These are phyloP conservation scores for Serendipita sp. DNA, from an alignment of 768 basidiomycete species.

Conservation along the genomic window DNA sequence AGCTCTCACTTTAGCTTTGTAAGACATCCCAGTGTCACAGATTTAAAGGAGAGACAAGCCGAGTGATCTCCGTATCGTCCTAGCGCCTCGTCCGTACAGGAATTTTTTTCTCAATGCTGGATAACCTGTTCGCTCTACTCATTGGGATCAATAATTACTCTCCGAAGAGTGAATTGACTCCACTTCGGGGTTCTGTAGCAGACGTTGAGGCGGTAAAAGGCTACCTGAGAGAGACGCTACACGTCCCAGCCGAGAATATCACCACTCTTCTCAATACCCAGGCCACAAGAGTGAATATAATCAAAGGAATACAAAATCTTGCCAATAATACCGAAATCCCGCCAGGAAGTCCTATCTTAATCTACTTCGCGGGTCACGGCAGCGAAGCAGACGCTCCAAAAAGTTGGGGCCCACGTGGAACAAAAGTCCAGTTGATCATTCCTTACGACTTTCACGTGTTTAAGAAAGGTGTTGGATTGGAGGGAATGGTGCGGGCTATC, in stretches of 20 bases:
- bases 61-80: too few relatives aligned
- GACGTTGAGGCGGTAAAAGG: constrained; percentile 44
- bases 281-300: constrained; percentile 47
- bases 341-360: constrained; percentile 44
- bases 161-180: constrained; percentile 24
- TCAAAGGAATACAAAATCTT: constrained; percentile 41
- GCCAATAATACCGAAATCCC: constrained; percentile 45
- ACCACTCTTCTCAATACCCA: constrained; percentile 39
- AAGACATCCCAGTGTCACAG: too few relatives aligned
- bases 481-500: constrained; percentile 22
- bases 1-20: too few relatives aligned
- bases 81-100: too few relatives aligned
- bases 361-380: constrained; percentile 67
- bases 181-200: constrained; percentile 56
- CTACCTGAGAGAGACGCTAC: constrained; percentile 41
- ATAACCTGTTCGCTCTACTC: constrained; percentile 30
- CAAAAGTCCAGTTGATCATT: constrained; percentile 24
- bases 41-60: too few relatives aligned
- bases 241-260: constrained; percentile 44
- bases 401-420: constrained; percentile 39
- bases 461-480: too few relatives aligned
- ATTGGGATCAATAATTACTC: constrained; percentile 58
- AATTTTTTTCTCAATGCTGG: too few relatives aligned
- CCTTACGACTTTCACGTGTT: constrained; percentile 19
- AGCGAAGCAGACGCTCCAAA: constrained; percentile 22